Conservation (phyloP, 305 asterid species). For the Fraxinus baroniana region DNA sequence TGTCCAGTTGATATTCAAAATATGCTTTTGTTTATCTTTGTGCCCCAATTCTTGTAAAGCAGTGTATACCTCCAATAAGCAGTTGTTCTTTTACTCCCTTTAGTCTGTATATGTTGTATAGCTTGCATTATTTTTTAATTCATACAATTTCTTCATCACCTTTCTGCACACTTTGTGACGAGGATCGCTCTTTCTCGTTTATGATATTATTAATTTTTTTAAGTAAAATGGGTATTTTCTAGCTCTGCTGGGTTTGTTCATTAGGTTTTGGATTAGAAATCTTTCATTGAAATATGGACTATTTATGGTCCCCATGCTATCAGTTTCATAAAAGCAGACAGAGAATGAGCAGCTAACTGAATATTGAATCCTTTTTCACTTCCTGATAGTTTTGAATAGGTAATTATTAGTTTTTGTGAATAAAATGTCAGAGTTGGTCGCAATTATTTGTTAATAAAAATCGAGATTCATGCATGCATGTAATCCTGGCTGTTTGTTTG, state of each 20-base stretch:
- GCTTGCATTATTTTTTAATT: background rate
- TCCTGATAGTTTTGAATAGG: background rate
- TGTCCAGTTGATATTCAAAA: background rate
- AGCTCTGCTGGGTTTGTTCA: background rate
- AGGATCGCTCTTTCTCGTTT: background rate
- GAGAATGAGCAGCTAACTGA: background rate
- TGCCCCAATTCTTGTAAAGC: background rate
- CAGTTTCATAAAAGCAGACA: background rate
- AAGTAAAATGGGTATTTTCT: background rate
- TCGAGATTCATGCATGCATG: background rate
- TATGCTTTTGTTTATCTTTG: background rate
- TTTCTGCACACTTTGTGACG: background rate
- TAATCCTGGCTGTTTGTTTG: background rate
- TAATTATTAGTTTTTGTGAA: background rate
- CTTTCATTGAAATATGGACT: background rate
- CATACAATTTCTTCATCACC: background rate
- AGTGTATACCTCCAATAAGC: background rate
- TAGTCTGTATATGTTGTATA: background rate
- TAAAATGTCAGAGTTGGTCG: background rate
- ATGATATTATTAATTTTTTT: background rate
- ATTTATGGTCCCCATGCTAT: background rate
- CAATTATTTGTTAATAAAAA: background rate
- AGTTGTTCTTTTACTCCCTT: background rate
- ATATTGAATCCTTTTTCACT: background rate
- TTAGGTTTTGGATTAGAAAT: background rate